These are phyloP conservation scores for Trichoderma guizhouense DNA, from an alignment of 2,329 filamentous ascomycete species.

Conservation along the genomic window DNA sequence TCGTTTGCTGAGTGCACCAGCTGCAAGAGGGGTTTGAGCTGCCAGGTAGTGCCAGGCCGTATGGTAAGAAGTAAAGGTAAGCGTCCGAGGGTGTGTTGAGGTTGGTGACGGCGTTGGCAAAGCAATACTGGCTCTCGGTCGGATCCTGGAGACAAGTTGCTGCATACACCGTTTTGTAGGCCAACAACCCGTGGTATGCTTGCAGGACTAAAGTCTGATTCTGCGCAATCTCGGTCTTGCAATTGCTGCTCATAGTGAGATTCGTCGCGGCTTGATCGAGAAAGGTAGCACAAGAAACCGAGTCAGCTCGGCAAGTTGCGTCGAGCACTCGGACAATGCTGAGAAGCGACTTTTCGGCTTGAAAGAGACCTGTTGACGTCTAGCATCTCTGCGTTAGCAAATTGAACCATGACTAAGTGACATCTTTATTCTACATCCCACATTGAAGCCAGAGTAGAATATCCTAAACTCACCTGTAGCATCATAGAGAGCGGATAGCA, in stretches of 20 bases:
- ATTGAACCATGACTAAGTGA: not conserved
- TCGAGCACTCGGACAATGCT: conserved; percentile 76
- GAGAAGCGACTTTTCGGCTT: conserved; percentile 66
- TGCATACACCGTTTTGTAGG: conserved; percentile 75
- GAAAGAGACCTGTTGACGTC: conserved; percentile 83
- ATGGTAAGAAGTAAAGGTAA: conserved; percentile 81
- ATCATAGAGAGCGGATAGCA: conserved; percentile 86
- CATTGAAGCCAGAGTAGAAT: not conserved
- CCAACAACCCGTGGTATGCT: conserved; percentile 70
- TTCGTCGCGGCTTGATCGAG: conserved; percentile 63
- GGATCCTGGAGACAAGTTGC: conserved; percentile 75
- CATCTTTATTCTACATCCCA: not conserved
- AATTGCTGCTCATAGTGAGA: conserved; percentile 61
- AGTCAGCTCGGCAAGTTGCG: conserved; percentile 67
- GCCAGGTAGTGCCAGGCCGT: conserved; percentile 68
- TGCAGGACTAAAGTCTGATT: conserved; percentile 69
- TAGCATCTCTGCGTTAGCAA: conserved; percentile 37
- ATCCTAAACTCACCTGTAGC: conserved; percentile 58
- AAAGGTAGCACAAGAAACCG: conserved; percentile 60
- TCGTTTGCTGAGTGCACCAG: conserved; percentile 72
- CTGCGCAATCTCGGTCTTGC: conserved; percentile 64
- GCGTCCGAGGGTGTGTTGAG: conserved; percentile 63
- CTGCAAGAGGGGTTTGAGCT: conserved; percentile 71
- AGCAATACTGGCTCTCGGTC: conserved; percentile 68
- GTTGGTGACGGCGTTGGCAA: conserved; percentile 81